Evolutionary conservation across 768 basidiomycete species (phyloP).

Genomic region (Tricholoma furcatifolium): DNA sequence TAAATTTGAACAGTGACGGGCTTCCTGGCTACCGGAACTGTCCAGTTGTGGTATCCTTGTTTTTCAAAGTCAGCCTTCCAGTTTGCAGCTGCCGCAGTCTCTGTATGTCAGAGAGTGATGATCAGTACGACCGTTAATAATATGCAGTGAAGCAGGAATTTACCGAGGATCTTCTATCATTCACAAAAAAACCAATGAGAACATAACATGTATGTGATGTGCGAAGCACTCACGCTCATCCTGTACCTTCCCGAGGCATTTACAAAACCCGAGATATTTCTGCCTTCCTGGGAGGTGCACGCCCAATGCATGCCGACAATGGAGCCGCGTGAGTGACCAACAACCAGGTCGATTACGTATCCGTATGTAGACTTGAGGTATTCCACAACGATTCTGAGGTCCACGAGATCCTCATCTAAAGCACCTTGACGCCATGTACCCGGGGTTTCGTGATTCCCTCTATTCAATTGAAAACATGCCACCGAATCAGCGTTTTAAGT

Average conservation of each 20-base stretch:
- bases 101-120: slow-evolving; percentile 20
- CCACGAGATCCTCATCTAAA: slow-evolving; percentile 59
- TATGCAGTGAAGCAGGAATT: slow-evolving; percentile 10
- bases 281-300: slow-evolving; percentile 59
- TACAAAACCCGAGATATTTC: slow-evolving; percentile 56
- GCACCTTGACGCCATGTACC: slow-evolving; percentile 65
- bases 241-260: slow-evolving; percentile 78
- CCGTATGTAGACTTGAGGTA: slow-evolving; percentile 59
- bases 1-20: slow-evolving; percentile 48
- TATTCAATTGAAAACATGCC: slow-evolving; percentile 24
- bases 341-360: slow-evolving; percentile 66
- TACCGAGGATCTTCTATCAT: slow-evolving; percentile 44
- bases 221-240: slow-evolving; percentile 60
- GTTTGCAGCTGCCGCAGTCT: slow-evolving; percentile 25
- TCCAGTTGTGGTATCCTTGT: slow-evolving; percentile 64
- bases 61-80: slow-evolving; percentile 53
- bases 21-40: slow-evolving; percentile 65
- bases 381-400: slow-evolving; percentile 63
- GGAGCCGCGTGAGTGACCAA: slow-evolving; percentile 80
- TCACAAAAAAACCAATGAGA: not conserved
- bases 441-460: slow-evolving; percentile 76
- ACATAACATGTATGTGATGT: not conserved
- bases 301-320: slow-evolving; percentile 70
- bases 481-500: slow-evolving; percentile 4
- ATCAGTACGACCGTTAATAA: slow-evolving; percentile 2